Percentiles rank a stretch among this genome's conserved stretches.
phyloP scores from a whole-genome alignment of 805 yeast species.

The Zygosaccharomyces kombuchaensis region DNA sequence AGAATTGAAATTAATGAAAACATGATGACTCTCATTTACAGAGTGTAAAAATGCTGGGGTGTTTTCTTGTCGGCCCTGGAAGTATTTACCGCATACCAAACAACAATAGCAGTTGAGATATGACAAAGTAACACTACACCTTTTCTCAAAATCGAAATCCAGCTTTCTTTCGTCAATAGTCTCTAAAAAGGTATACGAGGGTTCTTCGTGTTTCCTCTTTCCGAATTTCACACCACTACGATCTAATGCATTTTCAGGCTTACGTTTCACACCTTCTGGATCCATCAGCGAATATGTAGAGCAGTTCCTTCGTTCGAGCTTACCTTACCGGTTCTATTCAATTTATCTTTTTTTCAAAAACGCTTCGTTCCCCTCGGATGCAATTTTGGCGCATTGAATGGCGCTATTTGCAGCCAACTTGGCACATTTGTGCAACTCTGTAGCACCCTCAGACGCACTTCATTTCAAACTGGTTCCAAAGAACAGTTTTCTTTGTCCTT shows the following conservation, averaged over 20 bases:
- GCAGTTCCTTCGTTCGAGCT: too few relatives aligned
- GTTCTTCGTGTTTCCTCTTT: slow-evolving; percentile 6
- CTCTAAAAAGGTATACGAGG: slow-evolving; percentile 25
- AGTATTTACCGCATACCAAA: slow-evolving; percentile 66
- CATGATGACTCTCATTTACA: slow-evolving; percentile 56
- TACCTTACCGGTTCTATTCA: background rate
- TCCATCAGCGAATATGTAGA: background rate
- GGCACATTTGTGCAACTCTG: background rate
- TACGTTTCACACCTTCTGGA: background rate
- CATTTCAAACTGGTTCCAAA: background rate
- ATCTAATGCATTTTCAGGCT: background rate
- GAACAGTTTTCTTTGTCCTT: background rate
- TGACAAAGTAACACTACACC: slow-evolving; percentile 61
- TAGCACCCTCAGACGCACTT: background rate
- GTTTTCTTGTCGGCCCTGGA: slow-evolving; percentile 59
- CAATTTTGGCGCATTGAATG: background rate
- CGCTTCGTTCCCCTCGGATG: background rate
- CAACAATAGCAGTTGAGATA: slow-evolving; percentile 65
- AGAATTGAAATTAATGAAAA: slow-evolving; percentile 52
- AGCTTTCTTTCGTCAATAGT: slow-evolving; percentile 33
- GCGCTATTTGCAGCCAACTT: background rate
- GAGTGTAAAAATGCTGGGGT: slow-evolving; percentile 69
- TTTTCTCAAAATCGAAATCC: slow-evolving; percentile 68
- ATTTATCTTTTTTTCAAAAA: background rate
- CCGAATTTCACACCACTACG: background rate